Evolutionary conservation across 2,329 filamentous ascomycete genomes (phyloP).

Genomic region (Venturia effusa): DNA sequence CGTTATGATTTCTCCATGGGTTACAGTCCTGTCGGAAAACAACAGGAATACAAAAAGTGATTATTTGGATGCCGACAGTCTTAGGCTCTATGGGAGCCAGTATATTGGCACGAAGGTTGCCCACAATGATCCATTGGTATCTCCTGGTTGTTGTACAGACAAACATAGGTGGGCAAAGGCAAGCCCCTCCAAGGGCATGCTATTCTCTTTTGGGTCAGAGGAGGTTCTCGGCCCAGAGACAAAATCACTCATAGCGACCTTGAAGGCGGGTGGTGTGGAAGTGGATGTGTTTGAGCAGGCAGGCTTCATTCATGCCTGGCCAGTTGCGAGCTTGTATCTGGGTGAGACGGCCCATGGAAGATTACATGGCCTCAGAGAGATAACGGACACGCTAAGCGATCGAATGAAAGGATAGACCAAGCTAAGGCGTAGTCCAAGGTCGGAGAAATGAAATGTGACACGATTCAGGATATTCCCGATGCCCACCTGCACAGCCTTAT

Average conservation of each 20-base stretch:
- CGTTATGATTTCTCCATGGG: conserved; percentile 71
- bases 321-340: conserved; percentile 54
- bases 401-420: neutral
- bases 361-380: conserved; percentile 35
- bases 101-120: conserved; percentile 49
- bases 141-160: conserved; percentile 61
- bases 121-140: conserved; percentile 47
- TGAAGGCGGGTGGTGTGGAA: conserved; percentile 43
- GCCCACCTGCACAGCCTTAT: neutral
- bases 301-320: conserved; percentile 72
- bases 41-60: conserved; percentile 63
- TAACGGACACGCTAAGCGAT: conserved; percentile 15
- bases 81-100: conserved; percentile 59
- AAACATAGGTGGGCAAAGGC: conserved; percentile 55
- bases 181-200: conserved; percentile 38
- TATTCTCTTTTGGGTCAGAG: conserved; percentile 51
- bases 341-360: conserved; percentile 36
- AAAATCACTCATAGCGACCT: conserved; percentile 44
- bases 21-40: conserved; percentile 56
- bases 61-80: conserved; percentile 56
- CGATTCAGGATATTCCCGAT: neutral
- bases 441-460: neutral
- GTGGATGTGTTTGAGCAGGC: conserved; percentile 50
- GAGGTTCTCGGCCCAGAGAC: conserved; percentile 70
- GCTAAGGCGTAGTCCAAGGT: neutral